Base-by-base conservation (phyloP, 305 asterid genomes). In the Solanum hybrid region DNA sequence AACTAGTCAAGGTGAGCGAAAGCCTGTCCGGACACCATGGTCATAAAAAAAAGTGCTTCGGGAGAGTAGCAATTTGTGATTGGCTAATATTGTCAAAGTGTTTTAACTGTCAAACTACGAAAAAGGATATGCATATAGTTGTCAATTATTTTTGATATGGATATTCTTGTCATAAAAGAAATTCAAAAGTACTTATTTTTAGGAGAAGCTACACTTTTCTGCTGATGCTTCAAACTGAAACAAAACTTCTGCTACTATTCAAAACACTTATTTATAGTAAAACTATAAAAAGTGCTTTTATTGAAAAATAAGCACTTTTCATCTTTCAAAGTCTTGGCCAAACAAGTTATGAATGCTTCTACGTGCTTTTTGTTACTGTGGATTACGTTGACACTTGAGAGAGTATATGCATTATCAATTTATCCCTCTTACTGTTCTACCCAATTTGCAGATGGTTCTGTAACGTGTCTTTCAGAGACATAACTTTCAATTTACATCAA, bases 371-470 rank as follows among this genome's bases (percentile, higher is more conserved):
- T 41, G 87, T 82, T 83, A 27, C 31, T 27, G 20, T 83, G 73
- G 38, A 45, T 83, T 83, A 41, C 11, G 31, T 83, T 17, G 27
- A 27, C 27, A 26, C 57, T 82, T 7, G 27, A 45, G 20, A 15
- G 87, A 24, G 27, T 83, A 20, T 82, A 27, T 41, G 17, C 10
- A 29, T 45, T 68, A 87, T 77, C 34, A 83, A 38, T 90, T 73
- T 88, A 72, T n/a, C 88, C 57, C 33, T 89, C 93, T 92, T 73
- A 90, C 91, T 38, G 57, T 89, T 89, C 79, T 91, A 90, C 61
- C 45, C 89, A 83, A 80, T 90, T 88, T 93, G 95, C 92, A 96
- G 99, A 94, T 97, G 95, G 97, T 96, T 91, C 99, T 98, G 99
- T 91, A 97, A 96, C 90, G 90, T 96, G 90, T 97, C 99, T 86